Conservation (phyloP, 2,329 filamentous ascomycete species). For the Xenosphaeropsis pyriputrescens region DNA sequence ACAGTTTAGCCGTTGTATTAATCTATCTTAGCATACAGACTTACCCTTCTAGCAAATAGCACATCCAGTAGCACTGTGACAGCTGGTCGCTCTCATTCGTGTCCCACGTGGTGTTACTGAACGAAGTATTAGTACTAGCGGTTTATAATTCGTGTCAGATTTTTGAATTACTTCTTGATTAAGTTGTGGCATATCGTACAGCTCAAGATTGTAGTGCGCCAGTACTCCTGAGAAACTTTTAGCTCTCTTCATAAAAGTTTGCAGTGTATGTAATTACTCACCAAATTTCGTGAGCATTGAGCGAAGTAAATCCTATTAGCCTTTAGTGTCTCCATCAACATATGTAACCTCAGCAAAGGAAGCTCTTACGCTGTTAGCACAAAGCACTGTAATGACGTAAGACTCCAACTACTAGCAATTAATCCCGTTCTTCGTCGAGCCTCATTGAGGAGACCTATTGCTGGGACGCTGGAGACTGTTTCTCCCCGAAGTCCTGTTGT, state of each 20-base stretch:
- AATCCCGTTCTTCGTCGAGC: conserved; percentile 1
- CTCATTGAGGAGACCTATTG: conserved; percentile 1
- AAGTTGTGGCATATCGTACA: neutral
- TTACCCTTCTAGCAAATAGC: conserved; percentile 1
- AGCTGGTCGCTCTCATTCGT: conserved; percentile 1
- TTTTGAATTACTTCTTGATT: neutral
- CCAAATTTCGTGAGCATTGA: conserved; percentile 2
- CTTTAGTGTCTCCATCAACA: neutral
- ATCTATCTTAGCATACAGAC: neutral
- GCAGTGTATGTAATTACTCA: neutral
- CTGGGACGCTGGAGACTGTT: neutral
- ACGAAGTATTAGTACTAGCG: neutral
- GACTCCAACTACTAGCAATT: neutral
- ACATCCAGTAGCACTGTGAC: conserved; percentile 1
- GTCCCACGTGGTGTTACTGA: neutral
- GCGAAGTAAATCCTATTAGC: neutral
- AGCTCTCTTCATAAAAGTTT: too few relatives aligned
- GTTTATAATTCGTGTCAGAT: too few relatives aligned
- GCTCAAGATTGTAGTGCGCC: neutral
- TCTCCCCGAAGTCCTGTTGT: neutral
- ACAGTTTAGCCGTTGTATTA: neutral
- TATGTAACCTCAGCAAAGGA: neutral
- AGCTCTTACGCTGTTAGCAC: conserved; percentile 1
- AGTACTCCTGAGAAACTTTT: neutral
- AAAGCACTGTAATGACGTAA: neutral